Evolutionary conservation across 768 basidiomycete species (phyloP), one percentile per base, ranked within the genome.

Genomic region (Kwoniella sp.): DNA sequence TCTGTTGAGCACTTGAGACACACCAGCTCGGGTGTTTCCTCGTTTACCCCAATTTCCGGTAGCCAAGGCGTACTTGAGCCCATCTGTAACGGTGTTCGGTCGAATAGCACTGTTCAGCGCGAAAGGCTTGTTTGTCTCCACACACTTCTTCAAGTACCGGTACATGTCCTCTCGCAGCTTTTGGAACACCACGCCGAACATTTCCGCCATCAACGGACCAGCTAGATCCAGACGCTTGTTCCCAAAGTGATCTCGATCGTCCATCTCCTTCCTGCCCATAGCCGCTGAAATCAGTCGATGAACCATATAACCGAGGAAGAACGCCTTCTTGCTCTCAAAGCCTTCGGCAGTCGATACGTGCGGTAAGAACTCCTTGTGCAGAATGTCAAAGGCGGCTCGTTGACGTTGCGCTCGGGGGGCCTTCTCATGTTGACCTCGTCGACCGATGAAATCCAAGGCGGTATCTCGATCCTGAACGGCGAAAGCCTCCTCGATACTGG

Each of bases 31-130:
- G 10, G 93, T 90, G 46, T 91, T 88, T 91, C 96, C 96, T 81
- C 98, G 96, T 84, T 97, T 96, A 26, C 95, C 95, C 96, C 96
- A 99, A 78, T 99, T 99, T 65, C 96, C 96, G 0, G 96, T 99
- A 29, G 94, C 93, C 30, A 99, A 85, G 19, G 96, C 98, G 79
- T 98, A 98, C 77, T 95, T 94, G 57, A 99, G 85, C 64, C 96
- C 96, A 80, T 98, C 96, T 26, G 94, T 97, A 68, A 99, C 98
- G 30, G 93, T 97, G 74, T 91, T 91, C 71, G 93, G 90, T 80
- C 95, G 95, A 77, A 99, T 92, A 29, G 95, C 95, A 36, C 90
- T 82, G 37, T 88, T 86, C 68, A 97, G 85, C 75, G 90, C 90
- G 81, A 99, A 99, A 75, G 92, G 90, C 79, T 96, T 96, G 77